A percentile compares a stretch with the other conserved stretches of the same genome.
These are phyloP conservation scores for Leptodermis oblonga DNA, from an alignment of 257 asterid genomes.

Conservation along the genomic window DNA sequence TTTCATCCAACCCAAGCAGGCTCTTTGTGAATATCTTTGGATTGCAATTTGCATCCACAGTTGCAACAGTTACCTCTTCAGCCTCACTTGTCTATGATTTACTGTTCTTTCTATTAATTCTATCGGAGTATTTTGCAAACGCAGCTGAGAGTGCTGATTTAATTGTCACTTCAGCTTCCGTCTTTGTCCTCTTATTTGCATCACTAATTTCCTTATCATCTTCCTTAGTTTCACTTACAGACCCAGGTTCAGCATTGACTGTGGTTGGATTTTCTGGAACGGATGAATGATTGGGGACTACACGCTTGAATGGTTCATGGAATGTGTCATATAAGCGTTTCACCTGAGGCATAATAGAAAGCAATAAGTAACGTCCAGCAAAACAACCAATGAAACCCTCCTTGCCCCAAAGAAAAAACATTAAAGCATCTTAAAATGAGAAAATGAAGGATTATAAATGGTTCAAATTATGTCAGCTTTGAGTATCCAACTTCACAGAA, in stretches of 20 bases:
- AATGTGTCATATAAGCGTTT: slow-evolving; percentile 79
- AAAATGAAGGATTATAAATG: background rate
- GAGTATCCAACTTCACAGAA: background rate
- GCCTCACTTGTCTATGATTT: slow-evolving; percentile 27
- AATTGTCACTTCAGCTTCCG: slow-evolving; percentile 52
- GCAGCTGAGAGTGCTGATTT: slow-evolving; percentile 78
- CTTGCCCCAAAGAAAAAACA: background rate
- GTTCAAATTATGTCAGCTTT: background rate
- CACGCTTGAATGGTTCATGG: slow-evolving; percentile 94
- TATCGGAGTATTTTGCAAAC: slow-evolving; percentile 59
- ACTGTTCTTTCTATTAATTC: slow-evolving; percentile 39
- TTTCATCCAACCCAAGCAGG: background rate
- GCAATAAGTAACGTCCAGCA: background rate
- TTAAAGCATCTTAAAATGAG: background rate
- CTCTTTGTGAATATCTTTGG: slow-evolving; percentile 3
- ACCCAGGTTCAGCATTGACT: slow-evolving; percentile 24
- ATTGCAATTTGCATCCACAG: slow-evolving; percentile 18
- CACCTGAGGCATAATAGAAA: slow-evolving; percentile 45
- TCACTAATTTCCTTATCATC: slow-evolving; percentile 32
- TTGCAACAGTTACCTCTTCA: slow-evolving; percentile 23
- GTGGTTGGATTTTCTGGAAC: slow-evolving; percentile 32
- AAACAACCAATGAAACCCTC: slow-evolving; percentile 1
- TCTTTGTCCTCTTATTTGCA: slow-evolving; percentile 47
- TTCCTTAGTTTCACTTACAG: slow-evolving; percentile 40
- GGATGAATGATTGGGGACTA: slow-evolving; percentile 37